Percentiles rank a stretch among this genome's conserved stretches.
phyloP scores from a whole-genome alignment of 306 rosid genomes.

The Oxytropis ochrocephala region DNA sequence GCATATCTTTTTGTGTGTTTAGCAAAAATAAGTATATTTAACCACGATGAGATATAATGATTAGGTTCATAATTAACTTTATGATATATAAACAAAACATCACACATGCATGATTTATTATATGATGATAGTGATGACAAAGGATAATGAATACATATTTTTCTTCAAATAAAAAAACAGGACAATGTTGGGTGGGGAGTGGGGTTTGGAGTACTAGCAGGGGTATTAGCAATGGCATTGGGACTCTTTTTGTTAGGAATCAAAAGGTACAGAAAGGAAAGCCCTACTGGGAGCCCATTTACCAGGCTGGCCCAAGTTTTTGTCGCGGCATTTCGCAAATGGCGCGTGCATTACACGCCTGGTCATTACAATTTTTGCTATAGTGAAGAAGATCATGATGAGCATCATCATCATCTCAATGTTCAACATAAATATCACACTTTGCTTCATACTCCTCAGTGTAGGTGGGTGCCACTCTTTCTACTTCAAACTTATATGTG shows the following conservation, averaged over 20 bases:
- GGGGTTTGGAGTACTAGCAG: slow-evolving; percentile 51
- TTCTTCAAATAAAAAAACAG: slow-evolving; percentile 15
- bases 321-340: slow-evolving; percentile 40
- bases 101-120: background rate
- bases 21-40: too few relatives aligned
- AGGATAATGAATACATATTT: background rate
- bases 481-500: background rate
- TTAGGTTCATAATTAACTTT: too few relatives aligned
- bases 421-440: slow-evolving; percentile 21
- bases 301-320: slow-evolving; percentile 54
- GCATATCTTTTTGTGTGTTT: too few relatives aligned
- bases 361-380: slow-evolving; percentile 12
- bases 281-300: slow-evolving; percentile 54
- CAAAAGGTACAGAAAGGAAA: slow-evolving; percentile 38
- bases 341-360: slow-evolving; percentile 32
- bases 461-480: slow-evolving; percentile 37
- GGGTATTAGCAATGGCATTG: slow-evolving; percentile 45
- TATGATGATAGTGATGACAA: background rate
- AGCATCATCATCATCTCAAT: background rate
- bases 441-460: slow-evolving; percentile 37
- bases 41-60: too few relatives aligned
- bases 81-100: too few relatives aligned
- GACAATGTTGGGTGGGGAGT: slow-evolving; percentile 68
- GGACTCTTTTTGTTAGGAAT: slow-evolving; percentile 44
- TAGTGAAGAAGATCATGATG: slow-evolving; percentile 15